These are phyloP conservation scores for Lomentospora prolificans DNA, from an alignment of 2,329 filamentous ascomycete genomes.

Conservation along the genomic window DNA sequence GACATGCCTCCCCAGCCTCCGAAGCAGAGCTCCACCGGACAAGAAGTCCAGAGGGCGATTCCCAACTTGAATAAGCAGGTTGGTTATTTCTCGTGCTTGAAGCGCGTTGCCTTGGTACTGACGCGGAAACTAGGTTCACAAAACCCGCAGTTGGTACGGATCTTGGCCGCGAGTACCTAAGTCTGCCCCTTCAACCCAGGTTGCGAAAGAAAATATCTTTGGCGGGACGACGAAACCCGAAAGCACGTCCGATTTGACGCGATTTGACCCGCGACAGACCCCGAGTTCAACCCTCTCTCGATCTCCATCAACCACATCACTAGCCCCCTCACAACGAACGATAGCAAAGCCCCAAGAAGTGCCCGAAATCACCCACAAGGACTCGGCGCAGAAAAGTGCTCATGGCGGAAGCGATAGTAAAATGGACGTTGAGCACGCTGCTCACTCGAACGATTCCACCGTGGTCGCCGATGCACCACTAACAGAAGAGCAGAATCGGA, in stretches of 20 bases:
- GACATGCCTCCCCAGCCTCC: constrained; percentile 5
- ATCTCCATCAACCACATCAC: constrained; percentile 18
- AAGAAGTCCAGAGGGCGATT: neutral
- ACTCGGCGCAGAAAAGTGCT: neutral
- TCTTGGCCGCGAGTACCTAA: constrained; percentile 49
- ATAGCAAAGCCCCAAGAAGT: neutral
- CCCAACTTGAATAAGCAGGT: constrained; percentile 5
- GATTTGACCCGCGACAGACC: constrained; percentile 35
- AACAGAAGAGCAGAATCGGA: neutral
- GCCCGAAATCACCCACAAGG: neutral
- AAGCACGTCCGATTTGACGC: constrained; percentile 37
- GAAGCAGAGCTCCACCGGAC: neutral
- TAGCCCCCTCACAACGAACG: constrained; percentile 12
- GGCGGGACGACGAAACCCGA: constrained; percentile 41
- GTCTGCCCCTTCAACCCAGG: constrained; percentile 47
- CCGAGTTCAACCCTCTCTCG: neutral
- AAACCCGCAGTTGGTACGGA: constrained; percentile 52
- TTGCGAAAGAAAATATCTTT: constrained; percentile 51
- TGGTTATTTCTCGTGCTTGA: neutral
- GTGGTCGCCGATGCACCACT: neutral
- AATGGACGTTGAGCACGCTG: neutral
- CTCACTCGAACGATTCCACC: neutral
- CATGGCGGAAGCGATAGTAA: neutral
- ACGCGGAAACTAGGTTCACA: constrained; percentile 31
- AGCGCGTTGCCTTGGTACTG: neutral